phyloP scores from a whole-genome alignment of 352 stramenopile genomes.

The Paralagenidium karlingii region DNA sequence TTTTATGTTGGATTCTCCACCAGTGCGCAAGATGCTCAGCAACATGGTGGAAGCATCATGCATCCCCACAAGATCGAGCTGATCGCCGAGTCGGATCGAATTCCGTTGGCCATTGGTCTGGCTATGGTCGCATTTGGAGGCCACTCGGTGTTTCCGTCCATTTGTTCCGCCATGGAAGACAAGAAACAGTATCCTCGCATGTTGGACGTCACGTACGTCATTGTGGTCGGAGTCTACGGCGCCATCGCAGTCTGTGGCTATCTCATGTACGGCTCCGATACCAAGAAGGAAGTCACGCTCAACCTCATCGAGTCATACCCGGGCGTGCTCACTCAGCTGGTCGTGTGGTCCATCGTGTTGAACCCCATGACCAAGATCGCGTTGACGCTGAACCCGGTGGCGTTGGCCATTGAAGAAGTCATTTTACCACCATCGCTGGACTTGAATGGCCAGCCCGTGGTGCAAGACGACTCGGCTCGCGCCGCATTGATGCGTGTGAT shows the following conservation, averaged over 20 bases:
- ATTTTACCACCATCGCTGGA: slow-evolving; percentile 36
- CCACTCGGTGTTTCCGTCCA: slow-evolving; percentile 84
- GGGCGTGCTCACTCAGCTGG: slow-evolving; percentile 37
- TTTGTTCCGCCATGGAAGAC: slow-evolving; percentile 72
- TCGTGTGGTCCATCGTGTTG: slow-evolving; percentile 73
- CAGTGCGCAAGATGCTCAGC: slow-evolving; percentile 14
- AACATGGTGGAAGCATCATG: slow-evolving; percentile 49
- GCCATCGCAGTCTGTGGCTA: slow-evolving; percentile 67
- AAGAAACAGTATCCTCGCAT: slow-evolving; percentile 44
- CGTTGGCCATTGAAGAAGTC: slow-evolving; percentile 61
- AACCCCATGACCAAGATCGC: slow-evolving; percentile 85
- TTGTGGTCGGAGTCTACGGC: slow-evolving; percentile 59
- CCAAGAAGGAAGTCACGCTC: slow-evolving; percentile 78
- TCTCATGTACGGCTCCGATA: slow-evolving; percentile 69
- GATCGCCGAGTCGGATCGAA: slow-evolving; percentile 48
- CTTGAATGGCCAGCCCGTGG: neutral
- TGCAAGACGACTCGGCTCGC: neutral
- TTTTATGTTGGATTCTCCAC: slow-evolving; percentile 58
- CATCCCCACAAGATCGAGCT: slow-evolving; percentile 42
- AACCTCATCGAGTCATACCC: slow-evolving; percentile 66
- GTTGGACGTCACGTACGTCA: slow-evolving; percentile 59
- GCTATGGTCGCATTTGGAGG: slow-evolving; percentile 81
- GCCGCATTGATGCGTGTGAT: slow-evolving; percentile 18
- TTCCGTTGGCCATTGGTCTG: slow-evolving; percentile 68
- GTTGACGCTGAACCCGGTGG: slow-evolving; percentile 72